Conservation (phyloP, 495 filamentous ascomycete species). For the Aspergillus ellipticus region DNA sequence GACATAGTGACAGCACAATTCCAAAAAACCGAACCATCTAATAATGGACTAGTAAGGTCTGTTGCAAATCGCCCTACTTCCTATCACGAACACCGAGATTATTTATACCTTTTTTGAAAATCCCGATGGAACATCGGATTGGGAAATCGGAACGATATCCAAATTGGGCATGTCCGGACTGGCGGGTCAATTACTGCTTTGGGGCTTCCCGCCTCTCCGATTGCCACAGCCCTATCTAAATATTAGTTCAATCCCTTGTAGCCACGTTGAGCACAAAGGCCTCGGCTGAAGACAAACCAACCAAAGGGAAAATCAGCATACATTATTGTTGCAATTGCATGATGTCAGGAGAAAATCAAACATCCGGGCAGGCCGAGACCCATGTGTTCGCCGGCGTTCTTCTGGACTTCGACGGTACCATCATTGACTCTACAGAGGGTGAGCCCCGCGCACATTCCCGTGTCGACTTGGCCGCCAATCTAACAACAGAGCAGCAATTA, state of each 20-base stretch:
- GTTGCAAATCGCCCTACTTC: no score
- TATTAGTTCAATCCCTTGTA: no score
- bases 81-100: no score
- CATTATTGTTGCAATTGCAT: not conserved
- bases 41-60: not conserved
- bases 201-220: no score
- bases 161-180: no score
- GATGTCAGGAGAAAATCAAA: not conserved
- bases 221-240: no score
- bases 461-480: not conserved
- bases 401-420: slow-evolving; percentile 5
- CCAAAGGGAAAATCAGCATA: not conserved
- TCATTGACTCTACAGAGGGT: slow-evolving; percentile 9
- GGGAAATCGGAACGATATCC: no score
- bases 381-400: slow-evolving; percentile 6
- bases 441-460: not conserved
- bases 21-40: not conserved
- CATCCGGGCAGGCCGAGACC: not conserved
- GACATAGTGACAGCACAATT: not conserved
- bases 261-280: no score
- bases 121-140: no score
- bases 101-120: no score
- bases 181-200: no score
- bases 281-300: no score
- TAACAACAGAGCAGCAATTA: not conserved